Evolutionary conservation across 163 green algal species (phyloP).

Genomic region (Prototheca stagnorum): DNA sequence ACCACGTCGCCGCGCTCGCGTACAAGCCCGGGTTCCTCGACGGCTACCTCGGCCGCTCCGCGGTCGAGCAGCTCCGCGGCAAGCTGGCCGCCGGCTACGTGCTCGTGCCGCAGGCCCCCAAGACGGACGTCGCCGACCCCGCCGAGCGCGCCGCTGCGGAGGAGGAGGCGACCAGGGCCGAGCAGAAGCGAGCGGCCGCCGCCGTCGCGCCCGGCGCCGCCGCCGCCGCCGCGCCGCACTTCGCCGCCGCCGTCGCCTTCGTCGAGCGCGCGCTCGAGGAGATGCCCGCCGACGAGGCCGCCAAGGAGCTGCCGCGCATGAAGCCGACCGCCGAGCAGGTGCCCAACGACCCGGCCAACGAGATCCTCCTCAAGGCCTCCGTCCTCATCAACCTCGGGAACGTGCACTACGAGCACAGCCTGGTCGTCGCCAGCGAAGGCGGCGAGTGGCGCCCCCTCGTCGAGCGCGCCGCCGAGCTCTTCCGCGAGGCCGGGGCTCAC

Average conservation of each 20-base stretch:
- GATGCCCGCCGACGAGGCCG: constrained; percentile 29
- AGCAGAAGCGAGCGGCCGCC: constrained; percentile 6
- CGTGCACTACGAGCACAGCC: constrained; percentile 64
- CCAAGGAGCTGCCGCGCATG: constrained; percentile 23
- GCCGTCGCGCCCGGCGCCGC: constrained; percentile 7
- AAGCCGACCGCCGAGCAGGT: constrained; percentile 24
- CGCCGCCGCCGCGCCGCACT: constrained; percentile 6
- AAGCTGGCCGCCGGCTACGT: constrained; percentile 46
- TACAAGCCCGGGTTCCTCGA: constrained; percentile 60
- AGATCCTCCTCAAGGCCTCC: constrained; percentile 13
- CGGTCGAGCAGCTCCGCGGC: constrained; percentile 55
- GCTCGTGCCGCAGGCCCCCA: constrained; percentile 5
- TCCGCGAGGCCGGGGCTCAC: constrained; percentile 35
- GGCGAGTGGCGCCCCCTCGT: constrained; percentile 40
- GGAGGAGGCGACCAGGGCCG: constrained; percentile 18
- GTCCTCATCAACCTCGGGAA: constrained; percentile 61
- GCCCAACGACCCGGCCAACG: constrained; percentile 10
- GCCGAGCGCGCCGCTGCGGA: constrained; percentile 13
- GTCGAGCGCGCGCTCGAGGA: constrained; percentile 11
- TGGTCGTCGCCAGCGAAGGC: constrained; percentile 39
- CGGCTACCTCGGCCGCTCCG: constrained; percentile 30
- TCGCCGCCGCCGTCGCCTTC: constrained; percentile 16
- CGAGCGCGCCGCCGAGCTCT: constrained; percentile 43
- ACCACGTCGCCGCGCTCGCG: constrained; percentile 38
- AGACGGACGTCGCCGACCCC: constrained; percentile 13